Evolutionary conservation across 108 stramenopile species (phyloP).

Genomic region (Pseudonitzschia multistriata): DNA sequence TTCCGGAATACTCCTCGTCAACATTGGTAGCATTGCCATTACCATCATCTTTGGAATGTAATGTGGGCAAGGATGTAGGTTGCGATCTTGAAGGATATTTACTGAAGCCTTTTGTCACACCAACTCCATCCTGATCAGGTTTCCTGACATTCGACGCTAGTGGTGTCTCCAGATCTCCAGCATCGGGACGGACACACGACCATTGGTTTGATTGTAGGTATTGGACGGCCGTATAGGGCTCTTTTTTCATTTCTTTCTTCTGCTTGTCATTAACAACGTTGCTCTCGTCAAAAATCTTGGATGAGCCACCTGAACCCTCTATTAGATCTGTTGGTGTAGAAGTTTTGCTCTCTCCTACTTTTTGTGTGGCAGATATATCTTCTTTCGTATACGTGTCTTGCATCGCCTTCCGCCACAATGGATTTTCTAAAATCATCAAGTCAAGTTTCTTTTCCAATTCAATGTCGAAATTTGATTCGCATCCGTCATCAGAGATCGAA

Average conservation of each 20-base stretch:
- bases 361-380: no score
- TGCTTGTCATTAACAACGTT: neutral
- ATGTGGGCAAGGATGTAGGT: neutral
- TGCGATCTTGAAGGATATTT: neutral
- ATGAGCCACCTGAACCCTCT: neutral
- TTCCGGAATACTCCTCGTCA: neutral
- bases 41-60: neutral
- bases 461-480: neutral
- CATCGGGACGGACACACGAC: neutral
- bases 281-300: neutral
- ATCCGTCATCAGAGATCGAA: neutral
- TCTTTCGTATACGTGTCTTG: no score
- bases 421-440: constrained; percentile 7
- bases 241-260: neutral
- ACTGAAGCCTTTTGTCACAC: neutral
- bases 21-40: neutral
- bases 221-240: neutral
- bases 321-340: neutral
- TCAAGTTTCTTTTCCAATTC: neutral
- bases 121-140: neutral
- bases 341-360: no score
- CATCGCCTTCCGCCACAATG: neutral
- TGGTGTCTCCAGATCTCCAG: constrained; percentile 1
- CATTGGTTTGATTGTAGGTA: neutral
- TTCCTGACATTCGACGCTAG: constrained; percentile 1